These are phyloP conservation scores for Durio zibethinus DNA, from an alignment of 345 rosid species.

Conservation along the genomic window DNA sequence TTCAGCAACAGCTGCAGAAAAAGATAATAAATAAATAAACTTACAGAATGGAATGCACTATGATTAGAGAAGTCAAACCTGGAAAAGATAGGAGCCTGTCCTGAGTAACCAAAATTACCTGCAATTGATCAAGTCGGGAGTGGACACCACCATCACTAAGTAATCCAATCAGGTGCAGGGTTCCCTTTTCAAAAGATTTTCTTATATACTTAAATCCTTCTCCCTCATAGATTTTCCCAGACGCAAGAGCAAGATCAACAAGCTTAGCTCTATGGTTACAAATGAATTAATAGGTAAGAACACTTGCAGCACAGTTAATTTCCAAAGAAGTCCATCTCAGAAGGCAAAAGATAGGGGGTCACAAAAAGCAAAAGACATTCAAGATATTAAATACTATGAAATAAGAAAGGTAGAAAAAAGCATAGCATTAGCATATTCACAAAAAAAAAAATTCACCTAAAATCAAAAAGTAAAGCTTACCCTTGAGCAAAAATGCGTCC, in stretches of 20 bases:
- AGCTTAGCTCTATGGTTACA: constrained; percentile 73
- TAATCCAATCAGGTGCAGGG: constrained; percentile 85
- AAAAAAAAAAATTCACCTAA: not conserved
- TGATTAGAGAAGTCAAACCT: not conserved
- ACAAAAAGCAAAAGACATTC: not conserved
- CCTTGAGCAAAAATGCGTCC: constrained; percentile 96
- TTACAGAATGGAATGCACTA: not conserved
- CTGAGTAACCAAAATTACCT: constrained; percentile 34
- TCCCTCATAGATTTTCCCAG: constrained; percentile 78
- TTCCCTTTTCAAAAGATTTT: constrained; percentile 50
- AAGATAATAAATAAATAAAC: not conserved
- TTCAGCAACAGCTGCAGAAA: constrained; percentile 68
- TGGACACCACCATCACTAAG: constrained; percentile 98
- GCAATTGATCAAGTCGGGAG: constrained; percentile 90
- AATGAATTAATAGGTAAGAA: constrained; percentile 4
- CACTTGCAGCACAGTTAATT: not conserved
- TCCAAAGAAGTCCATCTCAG: not conserved
- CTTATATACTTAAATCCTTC: constrained; percentile 82
- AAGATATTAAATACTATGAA: not conserved
- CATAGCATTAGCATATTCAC: not conserved
- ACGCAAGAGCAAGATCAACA: constrained; percentile 83
- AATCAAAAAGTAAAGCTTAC: constrained; percentile 23
- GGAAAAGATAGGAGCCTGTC: not conserved
- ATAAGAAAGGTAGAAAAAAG: not conserved
- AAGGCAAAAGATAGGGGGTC: not conserved